phyloP scores from a whole-genome alignment of 257 asterid species.

The Nicotiana tabacum region DNA sequence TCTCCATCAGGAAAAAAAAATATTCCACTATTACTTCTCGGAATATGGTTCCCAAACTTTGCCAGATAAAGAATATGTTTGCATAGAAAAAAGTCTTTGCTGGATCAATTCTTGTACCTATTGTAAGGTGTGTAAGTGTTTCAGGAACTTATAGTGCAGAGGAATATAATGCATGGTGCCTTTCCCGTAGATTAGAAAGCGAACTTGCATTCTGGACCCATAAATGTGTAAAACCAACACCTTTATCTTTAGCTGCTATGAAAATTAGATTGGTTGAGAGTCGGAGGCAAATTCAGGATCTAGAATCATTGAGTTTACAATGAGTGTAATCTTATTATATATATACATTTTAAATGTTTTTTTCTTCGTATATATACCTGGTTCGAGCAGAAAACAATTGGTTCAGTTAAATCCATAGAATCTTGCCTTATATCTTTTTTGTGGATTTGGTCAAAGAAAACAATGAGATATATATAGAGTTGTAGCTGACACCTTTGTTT shows the following conservation, averaged over 20 bases:
- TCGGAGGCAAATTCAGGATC: background rate
- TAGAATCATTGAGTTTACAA: background rate
- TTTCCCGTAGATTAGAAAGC: conserved; percentile 40
- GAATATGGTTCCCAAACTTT: conserved; percentile 82
- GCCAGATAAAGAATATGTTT: conserved; percentile 40
- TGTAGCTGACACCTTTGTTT: conserved; percentile 23
- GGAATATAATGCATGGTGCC: conserved; percentile 38
- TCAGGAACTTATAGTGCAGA: conserved; percentile 35
- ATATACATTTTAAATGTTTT: background rate
- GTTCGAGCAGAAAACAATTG: background rate
- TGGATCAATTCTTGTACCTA: conserved; percentile 74
- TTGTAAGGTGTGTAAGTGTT: conserved; percentile 52
- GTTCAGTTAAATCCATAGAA: conserved; percentile 1
- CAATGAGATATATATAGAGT: conserved; percentile 26
- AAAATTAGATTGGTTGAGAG: conserved; percentile 43
- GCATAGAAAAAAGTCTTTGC: conserved; percentile 34
- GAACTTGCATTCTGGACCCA: conserved; percentile 48
- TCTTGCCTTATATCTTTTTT: conserved; percentile 11
- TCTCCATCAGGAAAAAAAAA: conserved; percentile 37
- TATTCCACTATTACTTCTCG: conserved; percentile 42
- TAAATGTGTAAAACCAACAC: conserved; percentile 36
- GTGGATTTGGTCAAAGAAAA: conserved; percentile 28
- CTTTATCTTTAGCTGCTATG: conserved; percentile 34
- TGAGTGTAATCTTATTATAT: background rate
- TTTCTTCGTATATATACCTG: background rate